These are phyloP conservation scores for Collybiopsis confluens DNA, from an alignment of 768 basidiomycete species.

Conservation along the genomic window DNA sequence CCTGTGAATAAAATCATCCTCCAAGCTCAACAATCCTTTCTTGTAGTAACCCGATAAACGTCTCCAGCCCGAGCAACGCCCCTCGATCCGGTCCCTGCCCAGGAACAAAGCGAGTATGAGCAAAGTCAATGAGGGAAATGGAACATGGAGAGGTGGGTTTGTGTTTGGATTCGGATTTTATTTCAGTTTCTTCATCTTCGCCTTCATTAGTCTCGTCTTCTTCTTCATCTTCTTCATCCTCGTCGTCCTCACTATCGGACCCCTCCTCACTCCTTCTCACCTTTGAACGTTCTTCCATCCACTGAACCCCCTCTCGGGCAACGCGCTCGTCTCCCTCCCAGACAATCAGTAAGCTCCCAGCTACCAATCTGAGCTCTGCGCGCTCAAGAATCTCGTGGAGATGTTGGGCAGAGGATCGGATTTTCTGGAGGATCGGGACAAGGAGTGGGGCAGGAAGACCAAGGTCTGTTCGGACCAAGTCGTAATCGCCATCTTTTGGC, in stretches of 20 bases:
- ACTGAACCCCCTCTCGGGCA: slow-evolving; percentile 38
- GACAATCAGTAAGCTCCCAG: slow-evolving; percentile 74
- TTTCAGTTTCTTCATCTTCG: slow-evolving; percentile 28
- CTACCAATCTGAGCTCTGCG: slow-evolving; percentile 77
- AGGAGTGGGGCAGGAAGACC: slow-evolving; percentile 58
- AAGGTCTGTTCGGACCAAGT: slow-evolving; percentile 14
- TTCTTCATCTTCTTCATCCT: slow-evolving; percentile 13
- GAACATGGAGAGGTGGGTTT: slow-evolving; percentile 48
- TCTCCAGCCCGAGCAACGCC: slow-evolving; percentile 70
- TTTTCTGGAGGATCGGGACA: slow-evolving; percentile 49
- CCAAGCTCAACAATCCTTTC: slow-evolving; percentile 47
- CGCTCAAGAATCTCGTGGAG: slow-evolving; percentile 45
- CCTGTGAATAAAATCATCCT: neutral
- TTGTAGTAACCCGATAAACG: slow-evolving; percentile 56
- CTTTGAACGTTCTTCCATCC: slow-evolving; percentile 22
- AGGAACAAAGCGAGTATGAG: slow-evolving; percentile 68
- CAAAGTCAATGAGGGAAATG: slow-evolving; percentile 91
- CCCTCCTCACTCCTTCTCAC: slow-evolving; percentile 29
- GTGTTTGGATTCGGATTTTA: slow-evolving; percentile 19
- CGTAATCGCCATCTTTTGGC: neutral
- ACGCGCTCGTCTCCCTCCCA: slow-evolving; percentile 54
- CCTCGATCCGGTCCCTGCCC: slow-evolving; percentile 79
- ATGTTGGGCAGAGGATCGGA: slow-evolving; percentile 49
- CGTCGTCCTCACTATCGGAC: slow-evolving; percentile 11
- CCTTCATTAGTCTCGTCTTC: slow-evolving; percentile 26